Evolutionary conservation across 164 flowering plant species (phyloP), one percentile per base, ranked within the genome.

Genomic region (Berberis vulgaris): DNA sequence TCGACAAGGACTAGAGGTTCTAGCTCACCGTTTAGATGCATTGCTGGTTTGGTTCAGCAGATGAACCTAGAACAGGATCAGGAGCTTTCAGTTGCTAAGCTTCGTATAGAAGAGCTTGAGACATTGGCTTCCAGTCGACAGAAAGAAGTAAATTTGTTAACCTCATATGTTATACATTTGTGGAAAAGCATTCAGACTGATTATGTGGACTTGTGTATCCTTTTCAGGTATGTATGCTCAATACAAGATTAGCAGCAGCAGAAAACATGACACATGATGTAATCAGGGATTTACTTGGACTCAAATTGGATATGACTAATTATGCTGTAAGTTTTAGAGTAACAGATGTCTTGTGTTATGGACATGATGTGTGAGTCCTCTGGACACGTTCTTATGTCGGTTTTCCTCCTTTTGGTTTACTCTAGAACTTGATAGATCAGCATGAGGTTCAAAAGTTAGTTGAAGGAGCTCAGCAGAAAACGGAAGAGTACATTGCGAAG

Each of bases 191-290:
- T 26, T 26, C 26, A 26, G 26, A 26, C 26, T 26, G 26, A 26
- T 26, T 26, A 26, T 26, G 26, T 26, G 26, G 26, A 26, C 26
- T 26, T 26, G 26, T 52, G 54, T 52, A 52, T 52, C 2, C n/a
- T 26, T 69, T 53, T 63, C 81, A 91, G 96, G 70, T 89, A 59
- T 87, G 86, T 59, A 68, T 78, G 77, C 78, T 92, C 59, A 87
- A 78, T 62, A 76, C 88, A n/a, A 86, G 91, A 74, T 77, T 92
- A 64, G 95, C 92, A 43, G 83, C 92, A 46, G 81, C 95, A 44
- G 98, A 92, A 60, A 89, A 84, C 85, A 89, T 92, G 98, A 89
- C 96, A 50, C 96, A 92, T 75, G 98, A 92, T 72, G 93, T 92
- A 61, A 89, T 89, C 65, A 83, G 96, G 58, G 98, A 92, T 78